A percentile compares a stretch with the other conserved stretches of the same genome.
Evolutionary conservation across 2,329 filamentous ascomycete species (phyloP).

Genomic region (Colletotrichum sp.): DNA sequence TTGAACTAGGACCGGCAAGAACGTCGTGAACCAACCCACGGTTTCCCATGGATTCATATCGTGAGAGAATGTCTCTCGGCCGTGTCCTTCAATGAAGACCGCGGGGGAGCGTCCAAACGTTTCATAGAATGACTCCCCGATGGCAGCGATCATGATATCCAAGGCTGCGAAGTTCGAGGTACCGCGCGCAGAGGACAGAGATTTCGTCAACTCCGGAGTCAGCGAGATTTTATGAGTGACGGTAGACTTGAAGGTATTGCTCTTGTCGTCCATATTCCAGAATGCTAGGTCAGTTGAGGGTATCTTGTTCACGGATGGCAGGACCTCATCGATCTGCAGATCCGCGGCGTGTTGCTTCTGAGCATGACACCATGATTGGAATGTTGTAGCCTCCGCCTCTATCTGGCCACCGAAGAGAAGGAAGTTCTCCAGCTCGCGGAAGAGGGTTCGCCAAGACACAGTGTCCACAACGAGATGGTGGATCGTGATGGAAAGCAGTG

Average conservation of each 20-base stretch:
- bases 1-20: constrained; percentile 35
- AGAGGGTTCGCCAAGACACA: constrained; percentile 49
- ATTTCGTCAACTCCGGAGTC: constrained; percentile 26
- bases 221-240: constrained; percentile 31
- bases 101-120: constrained; percentile 38
- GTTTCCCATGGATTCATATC: constrained; percentile 40
- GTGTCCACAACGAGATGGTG: constrained; percentile 48
- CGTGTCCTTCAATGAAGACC: constrained; percentile 47
- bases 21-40: constrained; percentile 52
- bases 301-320: background rate
- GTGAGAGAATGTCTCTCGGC: constrained; percentile 39
- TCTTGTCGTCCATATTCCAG: constrained; percentile 27
- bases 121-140: constrained; percentile 36
- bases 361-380: background rate
- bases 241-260: constrained; percentile 23
- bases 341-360: background rate
- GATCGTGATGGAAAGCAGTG: constrained; percentile 33
- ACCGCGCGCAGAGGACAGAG: constrained; percentile 30
- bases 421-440: constrained; percentile 47
- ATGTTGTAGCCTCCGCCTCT: background rate
- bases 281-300: constrained; percentile 25
- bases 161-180: constrained; percentile 34
- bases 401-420: constrained; percentile 19
- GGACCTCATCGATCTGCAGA: background rate
- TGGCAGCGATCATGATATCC: constrained; percentile 41